phyloP scores from a whole-genome alignment of 768 basidiomycete species.

The Suillus discolor region DNA sequence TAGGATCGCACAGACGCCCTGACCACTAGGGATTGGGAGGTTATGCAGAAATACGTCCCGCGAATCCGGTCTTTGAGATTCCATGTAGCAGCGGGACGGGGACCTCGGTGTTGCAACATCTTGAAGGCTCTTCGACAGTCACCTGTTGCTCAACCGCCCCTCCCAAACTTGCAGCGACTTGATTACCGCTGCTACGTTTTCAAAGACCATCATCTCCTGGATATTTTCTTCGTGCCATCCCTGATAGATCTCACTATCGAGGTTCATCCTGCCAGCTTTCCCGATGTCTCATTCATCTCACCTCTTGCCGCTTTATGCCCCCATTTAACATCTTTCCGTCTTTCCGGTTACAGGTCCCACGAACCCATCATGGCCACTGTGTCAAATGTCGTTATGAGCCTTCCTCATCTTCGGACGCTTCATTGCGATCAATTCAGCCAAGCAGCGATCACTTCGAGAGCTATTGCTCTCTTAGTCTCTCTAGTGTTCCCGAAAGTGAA shows the following conservation, averaged over 20 bases:
- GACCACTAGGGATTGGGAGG: not conserved
- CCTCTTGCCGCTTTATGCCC: no score
- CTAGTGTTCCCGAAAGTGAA: not conserved
- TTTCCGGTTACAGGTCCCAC: not conserved
- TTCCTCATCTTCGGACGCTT: not conserved
- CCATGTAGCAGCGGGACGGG: not conserved
- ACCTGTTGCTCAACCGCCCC: not conserved
- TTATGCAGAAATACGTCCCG: not conserved
- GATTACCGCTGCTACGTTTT: not conserved
- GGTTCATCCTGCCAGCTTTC: not conserved
- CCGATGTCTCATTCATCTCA: not conserved
- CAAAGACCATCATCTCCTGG: not conserved
- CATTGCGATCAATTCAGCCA: not conserved
- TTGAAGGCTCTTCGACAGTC: not conserved
- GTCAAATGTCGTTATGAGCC: not conserved
- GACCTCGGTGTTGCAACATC: not conserved
- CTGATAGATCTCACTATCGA: not conserved
- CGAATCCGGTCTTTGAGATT: constrained; percentile 5
- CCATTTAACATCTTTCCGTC: not conserved
- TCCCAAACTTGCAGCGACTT: not conserved
- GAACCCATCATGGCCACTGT: not conserved
- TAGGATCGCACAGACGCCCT: not conserved
- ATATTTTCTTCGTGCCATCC: not conserved
- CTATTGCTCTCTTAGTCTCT: not conserved
- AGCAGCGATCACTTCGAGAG: not conserved